Evolutionary conservation across 129 eudicot species (phyloP).

Genomic region (Oenanthe sinensis): DNA sequence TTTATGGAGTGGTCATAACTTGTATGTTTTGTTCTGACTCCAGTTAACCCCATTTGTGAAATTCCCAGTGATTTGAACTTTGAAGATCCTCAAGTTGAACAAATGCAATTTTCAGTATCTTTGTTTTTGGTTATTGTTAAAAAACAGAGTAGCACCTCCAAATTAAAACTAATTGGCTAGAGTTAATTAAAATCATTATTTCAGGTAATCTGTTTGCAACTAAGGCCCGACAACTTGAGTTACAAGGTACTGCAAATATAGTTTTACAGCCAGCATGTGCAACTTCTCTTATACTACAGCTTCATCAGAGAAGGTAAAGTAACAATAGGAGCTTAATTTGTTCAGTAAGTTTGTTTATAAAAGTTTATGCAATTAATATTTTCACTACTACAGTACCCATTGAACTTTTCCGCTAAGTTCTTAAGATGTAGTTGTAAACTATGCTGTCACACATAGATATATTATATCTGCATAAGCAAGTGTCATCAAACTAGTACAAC

Average conservation of each 20-base stretch:
- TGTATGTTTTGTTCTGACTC: not conserved
- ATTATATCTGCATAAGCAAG: not conserved
- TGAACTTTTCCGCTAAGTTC: not conserved
- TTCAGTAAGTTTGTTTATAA: not conserved
- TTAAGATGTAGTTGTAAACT: not conserved
- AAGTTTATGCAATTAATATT: not conserved
- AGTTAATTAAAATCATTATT: not conserved
- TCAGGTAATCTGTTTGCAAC: not conserved
- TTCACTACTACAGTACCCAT: not conserved
- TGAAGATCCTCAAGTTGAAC: not conserved
- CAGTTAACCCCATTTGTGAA: not conserved
- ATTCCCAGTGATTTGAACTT: not conserved
- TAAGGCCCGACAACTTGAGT: not conserved
- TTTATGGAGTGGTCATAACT: not conserved
- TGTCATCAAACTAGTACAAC: not conserved
- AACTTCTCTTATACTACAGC: not conserved
- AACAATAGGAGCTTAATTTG: not conserved
- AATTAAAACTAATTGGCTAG: not conserved
- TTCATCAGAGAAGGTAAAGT: not conserved
- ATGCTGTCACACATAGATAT: not conserved
- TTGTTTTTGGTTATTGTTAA: not conserved
- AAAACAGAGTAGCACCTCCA: not conserved
- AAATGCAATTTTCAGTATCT: not conserved
- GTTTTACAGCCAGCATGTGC: not conserved
- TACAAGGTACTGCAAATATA: not conserved